Conservation (phyloP, 345 rosid species). For the Ceriops zippeliana region DNA sequence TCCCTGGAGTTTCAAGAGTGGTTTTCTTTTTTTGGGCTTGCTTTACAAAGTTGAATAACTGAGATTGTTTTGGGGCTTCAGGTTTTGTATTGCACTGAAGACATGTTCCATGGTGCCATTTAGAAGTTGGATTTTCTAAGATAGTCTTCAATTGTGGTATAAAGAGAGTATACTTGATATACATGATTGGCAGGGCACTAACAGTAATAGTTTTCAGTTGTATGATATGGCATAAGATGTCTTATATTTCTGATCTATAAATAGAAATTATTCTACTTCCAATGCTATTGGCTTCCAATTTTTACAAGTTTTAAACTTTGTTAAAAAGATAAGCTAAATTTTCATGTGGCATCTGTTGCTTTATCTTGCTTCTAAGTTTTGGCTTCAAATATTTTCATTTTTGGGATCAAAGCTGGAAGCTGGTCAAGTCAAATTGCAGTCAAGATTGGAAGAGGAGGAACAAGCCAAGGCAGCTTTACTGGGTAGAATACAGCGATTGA, state of each 20-base stretch:
- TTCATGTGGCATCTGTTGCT: neutral
- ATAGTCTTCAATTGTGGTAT: too few relatives aligned
- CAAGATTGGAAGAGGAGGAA: slow-evolving; percentile 71
- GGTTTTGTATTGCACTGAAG: neutral
- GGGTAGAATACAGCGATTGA: slow-evolving; percentile 71
- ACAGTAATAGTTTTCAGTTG: too few relatives aligned
- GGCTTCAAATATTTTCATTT: slow-evolving; percentile 6
- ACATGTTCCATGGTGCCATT: neutral
- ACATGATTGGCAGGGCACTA: too few relatives aligned
- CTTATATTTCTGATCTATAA: neutral
- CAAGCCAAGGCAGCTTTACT: slow-evolving; percentile 66
- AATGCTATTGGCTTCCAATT: neutral
- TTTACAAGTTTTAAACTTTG: neutral
- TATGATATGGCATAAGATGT: too few relatives aligned
- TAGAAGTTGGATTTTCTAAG: neutral
- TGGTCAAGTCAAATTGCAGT: slow-evolving; percentile 65
- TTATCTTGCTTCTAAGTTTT: slow-evolving; percentile 2
- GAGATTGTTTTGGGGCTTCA: neutral
- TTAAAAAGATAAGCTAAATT: neutral
- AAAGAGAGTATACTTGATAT: neutral
- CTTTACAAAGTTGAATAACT: too few relatives aligned
- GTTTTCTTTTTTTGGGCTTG: too few relatives aligned
- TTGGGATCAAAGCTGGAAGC: slow-evolving; percentile 58
- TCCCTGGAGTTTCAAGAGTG: neutral
- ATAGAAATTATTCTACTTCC: neutral